Conservation (phyloP, 129 eudicot genomes). For the Kitagawia praeruptora region DNA sequence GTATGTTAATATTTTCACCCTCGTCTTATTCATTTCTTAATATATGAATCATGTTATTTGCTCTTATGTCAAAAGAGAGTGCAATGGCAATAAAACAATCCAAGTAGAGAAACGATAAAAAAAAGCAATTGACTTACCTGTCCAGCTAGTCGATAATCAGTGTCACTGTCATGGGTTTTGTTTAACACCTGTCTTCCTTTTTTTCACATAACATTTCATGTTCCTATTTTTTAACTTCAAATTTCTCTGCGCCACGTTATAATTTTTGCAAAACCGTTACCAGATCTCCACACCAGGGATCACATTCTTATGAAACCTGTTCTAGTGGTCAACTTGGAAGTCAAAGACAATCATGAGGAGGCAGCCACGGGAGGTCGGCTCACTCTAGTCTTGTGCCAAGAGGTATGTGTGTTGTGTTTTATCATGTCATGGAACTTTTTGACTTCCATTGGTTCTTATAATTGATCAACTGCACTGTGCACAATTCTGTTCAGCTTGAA, state of each 20-base stretch:
- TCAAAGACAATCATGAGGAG: constrained; percentile 90
- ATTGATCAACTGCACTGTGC: neutral
- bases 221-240: neutral
- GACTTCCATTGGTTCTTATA: neutral
- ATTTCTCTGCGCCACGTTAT: neutral
- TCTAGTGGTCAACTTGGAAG: constrained; percentile 70
- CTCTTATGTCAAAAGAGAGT: neutral
- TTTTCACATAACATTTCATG: neutral
- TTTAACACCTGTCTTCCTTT: neutral
- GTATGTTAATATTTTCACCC: neutral
- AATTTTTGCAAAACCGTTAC: neutral
- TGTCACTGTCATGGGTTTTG: neutral
- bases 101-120: neutral
- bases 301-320: constrained; percentile 69
- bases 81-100: neutral
- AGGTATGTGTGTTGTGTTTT: constrained; percentile 31
- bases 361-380: constrained; percentile 83
- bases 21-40: neutral
- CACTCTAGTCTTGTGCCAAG: constrained; percentile 70
- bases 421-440: neutral
- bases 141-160: neutral
- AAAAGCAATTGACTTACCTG: neutral
- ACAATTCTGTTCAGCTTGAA: constrained; percentile 45
- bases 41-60: neutral
- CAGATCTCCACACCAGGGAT: constrained; percentile 75